Conservation (phyloP, 805 yeast genomes). For the Pichia occidentalis region DNA sequence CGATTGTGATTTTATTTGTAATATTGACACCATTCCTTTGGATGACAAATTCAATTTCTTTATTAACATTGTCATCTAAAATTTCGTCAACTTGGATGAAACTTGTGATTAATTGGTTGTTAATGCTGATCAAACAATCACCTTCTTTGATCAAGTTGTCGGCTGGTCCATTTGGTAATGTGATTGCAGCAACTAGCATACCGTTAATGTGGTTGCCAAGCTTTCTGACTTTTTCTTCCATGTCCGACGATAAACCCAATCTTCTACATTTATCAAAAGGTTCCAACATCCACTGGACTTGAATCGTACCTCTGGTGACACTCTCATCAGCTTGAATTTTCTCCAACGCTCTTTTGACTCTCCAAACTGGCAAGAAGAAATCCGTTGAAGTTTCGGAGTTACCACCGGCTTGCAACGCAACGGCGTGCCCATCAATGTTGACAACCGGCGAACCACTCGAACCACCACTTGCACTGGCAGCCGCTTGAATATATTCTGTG, state of each 20-base stretch:
- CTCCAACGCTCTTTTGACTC: conserved; percentile 74
- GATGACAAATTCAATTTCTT: conserved; percentile 46
- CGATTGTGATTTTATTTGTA: conserved; percentile 47
- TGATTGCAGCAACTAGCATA: conserved; percentile 72
- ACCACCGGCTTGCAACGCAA: conserved; percentile 94
- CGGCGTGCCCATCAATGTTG: conserved; percentile 76
- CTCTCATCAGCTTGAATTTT: conserved; percentile 56
- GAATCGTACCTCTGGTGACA: conserved; percentile 86
- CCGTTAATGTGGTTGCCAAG: conserved; percentile 65
- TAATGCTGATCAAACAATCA: conserved; percentile 71
- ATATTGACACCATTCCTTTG: conserved; percentile 71
- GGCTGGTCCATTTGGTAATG: conserved; percentile 83
- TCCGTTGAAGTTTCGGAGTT: conserved; percentile 87
- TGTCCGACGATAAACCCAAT: conserved; percentile 70
- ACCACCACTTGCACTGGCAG: conserved; percentile 94
- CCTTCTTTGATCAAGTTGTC: conserved; percentile 72
- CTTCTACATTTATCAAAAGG: conserved; percentile 90
- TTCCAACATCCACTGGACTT: conserved; percentile 78
- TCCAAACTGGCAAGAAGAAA: conserved; percentile 78
- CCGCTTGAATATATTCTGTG: conserved; percentile 92
- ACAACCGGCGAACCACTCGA: conserved; percentile 97
- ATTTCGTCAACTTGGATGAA: conserved; percentile 81
- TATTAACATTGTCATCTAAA: conserved; percentile 64
- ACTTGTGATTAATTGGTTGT: conserved; percentile 55
- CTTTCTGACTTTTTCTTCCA: conserved; percentile 60